Percentiles rank a stretch among this genome's conserved stretches.
Conservation (phyloP, 805 yeast species). For the Yarrowia phangngaensis region DNA sequence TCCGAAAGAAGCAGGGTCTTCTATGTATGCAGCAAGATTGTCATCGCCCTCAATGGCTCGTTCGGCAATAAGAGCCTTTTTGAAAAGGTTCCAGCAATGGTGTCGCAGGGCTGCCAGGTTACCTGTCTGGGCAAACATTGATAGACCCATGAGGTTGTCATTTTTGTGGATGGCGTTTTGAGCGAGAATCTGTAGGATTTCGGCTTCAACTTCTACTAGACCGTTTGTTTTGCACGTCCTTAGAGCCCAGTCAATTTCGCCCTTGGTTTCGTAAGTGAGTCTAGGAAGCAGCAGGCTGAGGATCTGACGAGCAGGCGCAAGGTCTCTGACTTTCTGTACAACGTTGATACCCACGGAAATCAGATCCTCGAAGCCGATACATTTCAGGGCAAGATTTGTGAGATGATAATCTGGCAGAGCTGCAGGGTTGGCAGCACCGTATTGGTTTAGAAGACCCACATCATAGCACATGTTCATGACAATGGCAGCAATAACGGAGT, state of each 20-base stretch:
- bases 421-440: conserved; percentile 26
- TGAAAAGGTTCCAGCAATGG: conserved; percentile 35
- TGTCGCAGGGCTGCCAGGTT: conserved; percentile 31
- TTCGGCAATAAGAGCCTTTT: conserved; percentile 30
- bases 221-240: conserved; percentile 17
- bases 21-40: conserved; percentile 22
- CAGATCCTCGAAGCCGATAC: conserved; percentile 24
- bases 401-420: conserved; percentile 17
- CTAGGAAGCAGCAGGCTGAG: conserved; percentile 13
- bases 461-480: conserved; percentile 36
- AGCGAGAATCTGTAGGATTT: conserved; percentile 6
- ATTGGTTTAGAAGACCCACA: conserved; percentile 35
- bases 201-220: conserved; percentile 5
- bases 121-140: conserved; percentile 31
- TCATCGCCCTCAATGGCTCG: conserved; percentile 26
- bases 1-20: conserved; percentile 15
- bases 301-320: conserved; percentile 8
- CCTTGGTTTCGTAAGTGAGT: neutral
- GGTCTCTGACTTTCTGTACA: conserved; percentile 4
- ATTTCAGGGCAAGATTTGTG: conserved; percentile 28
- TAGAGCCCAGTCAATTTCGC: conserved; percentile 12
- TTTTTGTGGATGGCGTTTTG: conserved; percentile 24
- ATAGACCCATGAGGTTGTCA: conserved; percentile 33
- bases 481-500: conserved; percentile 36
- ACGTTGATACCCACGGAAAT: conserved; percentile 23